Percentiles rank a stretch among this genome's conserved stretches.
Evolutionary conservation across 2,329 filamentous ascomycete species (phyloP).

Genomic region (Cladophialophora yegresii): DNA sequence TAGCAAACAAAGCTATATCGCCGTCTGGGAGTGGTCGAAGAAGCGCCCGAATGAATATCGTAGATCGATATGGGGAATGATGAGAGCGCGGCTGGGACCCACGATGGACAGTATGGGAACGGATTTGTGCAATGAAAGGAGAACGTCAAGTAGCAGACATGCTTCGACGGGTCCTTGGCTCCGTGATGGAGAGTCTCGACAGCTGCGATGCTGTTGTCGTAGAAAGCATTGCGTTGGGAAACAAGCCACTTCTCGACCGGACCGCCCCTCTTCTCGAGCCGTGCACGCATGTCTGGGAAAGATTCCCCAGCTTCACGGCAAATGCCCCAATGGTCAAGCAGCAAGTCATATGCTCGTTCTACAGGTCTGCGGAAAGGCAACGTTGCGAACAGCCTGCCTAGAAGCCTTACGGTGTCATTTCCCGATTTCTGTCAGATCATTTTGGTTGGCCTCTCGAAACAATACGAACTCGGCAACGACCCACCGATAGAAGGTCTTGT

Average conservation of each 20-base stretch:
- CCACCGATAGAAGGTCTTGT: not conserved
- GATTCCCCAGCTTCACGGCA: not conserved
- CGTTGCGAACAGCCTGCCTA: not conserved
- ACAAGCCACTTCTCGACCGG: not conserved
- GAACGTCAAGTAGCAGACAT: not conserved
- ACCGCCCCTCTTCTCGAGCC: not conserved
- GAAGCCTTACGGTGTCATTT: not conserved
- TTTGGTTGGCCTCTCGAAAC: not conserved
- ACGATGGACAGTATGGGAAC: not conserved
- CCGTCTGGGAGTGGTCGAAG: not conserved
- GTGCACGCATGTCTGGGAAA: not conserved
- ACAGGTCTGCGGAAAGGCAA: not conserved
- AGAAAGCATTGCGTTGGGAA: not conserved
- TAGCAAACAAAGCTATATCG: not conserved
- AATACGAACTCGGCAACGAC: not conserved
- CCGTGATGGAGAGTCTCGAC: not conserved
- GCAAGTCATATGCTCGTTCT: not conserved
- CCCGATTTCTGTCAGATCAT: not conserved
- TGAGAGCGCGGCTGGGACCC: not conserved
- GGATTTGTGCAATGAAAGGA: not conserved
- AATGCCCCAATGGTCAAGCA: not conserved
- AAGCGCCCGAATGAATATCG: not conserved
- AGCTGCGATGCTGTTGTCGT: not conserved
- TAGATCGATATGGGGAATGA: not conserved
- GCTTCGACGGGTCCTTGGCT: not conserved